Percentiles rank a stretch among this genome's conserved stretches.
Conservation (phyloP, 1,284 basidiomycete species). For the Tausonia pullulans region DNA sequence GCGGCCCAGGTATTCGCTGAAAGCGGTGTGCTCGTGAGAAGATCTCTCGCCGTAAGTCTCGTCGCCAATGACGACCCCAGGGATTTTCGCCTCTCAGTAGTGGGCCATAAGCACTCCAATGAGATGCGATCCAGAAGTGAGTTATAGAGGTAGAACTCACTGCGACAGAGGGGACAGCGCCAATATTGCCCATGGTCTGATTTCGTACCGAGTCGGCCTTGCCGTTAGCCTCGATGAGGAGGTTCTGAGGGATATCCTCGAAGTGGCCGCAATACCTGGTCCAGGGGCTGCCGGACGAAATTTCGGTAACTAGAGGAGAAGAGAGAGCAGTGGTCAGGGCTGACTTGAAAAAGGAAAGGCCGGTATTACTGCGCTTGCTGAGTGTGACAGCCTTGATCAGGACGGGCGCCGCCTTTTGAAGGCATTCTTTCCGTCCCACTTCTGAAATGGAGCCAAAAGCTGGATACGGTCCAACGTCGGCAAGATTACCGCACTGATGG, state of each 20-base stretch:
- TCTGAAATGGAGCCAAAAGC: slow-evolving; percentile 77
- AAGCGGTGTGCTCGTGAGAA: slow-evolving; percentile 93
- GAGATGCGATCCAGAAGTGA: not conserved
- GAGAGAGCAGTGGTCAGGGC: no score
- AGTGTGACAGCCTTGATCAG: slow-evolving; percentile 85
- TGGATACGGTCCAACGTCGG: slow-evolving; percentile 91
- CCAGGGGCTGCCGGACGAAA: slow-evolving; percentile 96
- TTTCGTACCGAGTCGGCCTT: slow-evolving; percentile 95
- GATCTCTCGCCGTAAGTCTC: slow-evolving; percentile 98
- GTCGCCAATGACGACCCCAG: slow-evolving; percentile 90
- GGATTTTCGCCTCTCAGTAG: slow-evolving; percentile 81
- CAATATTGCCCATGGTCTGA: slow-evolving; percentile 77
- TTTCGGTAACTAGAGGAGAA: slow-evolving; percentile 47
- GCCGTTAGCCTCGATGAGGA: slow-evolving; percentile 36
- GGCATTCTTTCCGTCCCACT: slow-evolving; percentile 90
- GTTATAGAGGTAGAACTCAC: slow-evolving; percentile 23
- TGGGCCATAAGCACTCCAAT: slow-evolving; percentile 25
- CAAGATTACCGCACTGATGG: slow-evolving; percentile 75
- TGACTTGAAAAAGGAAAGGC: no score
- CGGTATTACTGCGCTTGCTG: slow-evolving; percentile 71
- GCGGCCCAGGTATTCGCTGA: slow-evolving; percentile 28
- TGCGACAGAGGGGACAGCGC: slow-evolving; percentile 70
- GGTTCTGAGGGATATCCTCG: slow-evolving; percentile 75
- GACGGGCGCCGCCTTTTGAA: slow-evolving; percentile 61
- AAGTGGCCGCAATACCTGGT: slow-evolving; percentile 98